Base-by-base conservation (phyloP, 441 rosid species). In the Croton laevigatus region DNA sequence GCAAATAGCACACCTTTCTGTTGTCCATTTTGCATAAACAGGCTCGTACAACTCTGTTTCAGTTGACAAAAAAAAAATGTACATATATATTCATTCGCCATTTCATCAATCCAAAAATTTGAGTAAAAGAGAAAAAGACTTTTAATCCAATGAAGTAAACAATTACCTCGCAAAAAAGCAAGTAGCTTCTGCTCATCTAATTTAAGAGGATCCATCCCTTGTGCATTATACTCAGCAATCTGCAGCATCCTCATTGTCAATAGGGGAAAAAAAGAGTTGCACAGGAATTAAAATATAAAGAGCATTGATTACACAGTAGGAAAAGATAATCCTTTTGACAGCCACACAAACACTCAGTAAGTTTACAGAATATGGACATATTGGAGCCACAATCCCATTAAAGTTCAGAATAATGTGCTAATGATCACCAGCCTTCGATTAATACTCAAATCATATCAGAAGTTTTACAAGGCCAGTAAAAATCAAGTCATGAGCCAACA, bases 1-100 rank as follows among this genome's bases (percentile, higher is more conserved):
- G 78, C 98, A 95, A 45, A 95, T 76, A 62, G 97, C 99, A 73
- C 98, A 95, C 77, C 95, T 91, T 83, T 95, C 98, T 12, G 95
- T 87, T 54, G 96, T 93, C 99, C 99, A 95, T 75, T 89, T 95
- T 63, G 83, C 89, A 71, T 55, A 46, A 63, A 89, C 88, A 74
- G 96, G 88, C 71, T 89, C 90, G 78, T 89, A 89, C 72, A 85
- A 86, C 80, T 84, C 99, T 95, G 89, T 75, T 60, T 62, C 75
- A 71, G 61, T 57, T 40, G 4, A 16, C 49, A 34, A 53, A 32
- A 34, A 66, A n/a, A n/a, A n/a, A n/a, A n/a, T n/a, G n/a, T 20
- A 34, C 42, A 62, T 37, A 27, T 5, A 19, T 19, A 32, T 20
- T 27, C 22, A 20, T 36, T 37, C 19, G 36, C 16, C 45, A 34